phyloP scores from a whole-genome alignment of 352 stramenopile genomes.

The Ophiocytium majus region DNA sequence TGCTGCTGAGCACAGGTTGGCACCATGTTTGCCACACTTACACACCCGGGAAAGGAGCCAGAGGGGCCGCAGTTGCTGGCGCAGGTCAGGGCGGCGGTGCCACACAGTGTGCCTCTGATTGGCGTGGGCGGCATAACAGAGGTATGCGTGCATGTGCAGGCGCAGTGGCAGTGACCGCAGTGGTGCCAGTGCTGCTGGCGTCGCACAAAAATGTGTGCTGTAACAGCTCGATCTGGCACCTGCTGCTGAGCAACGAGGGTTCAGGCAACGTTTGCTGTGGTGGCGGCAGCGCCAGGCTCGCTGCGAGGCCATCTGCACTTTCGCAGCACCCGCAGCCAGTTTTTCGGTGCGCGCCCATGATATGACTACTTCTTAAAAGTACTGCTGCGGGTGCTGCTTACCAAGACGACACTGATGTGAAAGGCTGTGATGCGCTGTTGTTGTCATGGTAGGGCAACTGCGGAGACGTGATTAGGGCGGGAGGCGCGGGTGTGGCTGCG shows the following conservation, averaged over 20 bases:
- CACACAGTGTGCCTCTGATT: conserved; percentile 31
- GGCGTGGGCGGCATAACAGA: conserved; percentile 50
- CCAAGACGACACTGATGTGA: neutral
- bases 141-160: neutral
- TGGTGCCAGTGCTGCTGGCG: neutral
- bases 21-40: conserved; percentile 53
- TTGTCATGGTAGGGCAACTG: conserved; percentile 28
- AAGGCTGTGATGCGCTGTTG: neutral
- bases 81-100: conserved; percentile 23
- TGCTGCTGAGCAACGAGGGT: too few species aligned
- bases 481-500: conserved; percentile 45
- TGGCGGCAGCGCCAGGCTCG: too few species aligned
- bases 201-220: neutral
- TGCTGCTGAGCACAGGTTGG: conserved; percentile 42
- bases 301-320: too few species aligned
- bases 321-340: too few species aligned
- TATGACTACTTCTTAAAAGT: too few species aligned
- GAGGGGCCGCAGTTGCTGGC: conserved; percentile 36
- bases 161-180: neutral
- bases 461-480: conserved; percentile 28
- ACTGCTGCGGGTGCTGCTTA: neutral
- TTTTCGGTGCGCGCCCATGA: too few species aligned
- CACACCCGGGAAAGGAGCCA: conserved; percentile 48
- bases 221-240: neutral
- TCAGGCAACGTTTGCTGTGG: too few species aligned